These are phyloP conservation scores for Phaeotremella fagi DNA, from an alignment of 768 basidiomycete species.

Conservation along the genomic window DNA sequence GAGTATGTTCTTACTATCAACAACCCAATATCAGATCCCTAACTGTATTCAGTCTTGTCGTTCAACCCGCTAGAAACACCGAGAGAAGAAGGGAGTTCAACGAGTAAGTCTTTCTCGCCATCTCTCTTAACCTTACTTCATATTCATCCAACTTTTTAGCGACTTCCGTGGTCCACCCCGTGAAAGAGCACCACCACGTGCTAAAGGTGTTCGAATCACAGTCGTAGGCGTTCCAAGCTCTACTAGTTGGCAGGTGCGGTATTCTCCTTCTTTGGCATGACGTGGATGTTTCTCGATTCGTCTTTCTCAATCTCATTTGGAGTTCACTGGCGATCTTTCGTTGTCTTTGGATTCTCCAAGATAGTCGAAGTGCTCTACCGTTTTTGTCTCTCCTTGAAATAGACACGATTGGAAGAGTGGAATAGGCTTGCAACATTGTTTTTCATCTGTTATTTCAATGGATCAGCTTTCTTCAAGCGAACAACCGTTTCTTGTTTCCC, in stretches of 20 bases:
- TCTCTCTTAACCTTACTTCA: conserved; percentile 9
- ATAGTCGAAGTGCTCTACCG: no score
- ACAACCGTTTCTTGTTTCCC: no score
- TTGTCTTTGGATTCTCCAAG: no score
- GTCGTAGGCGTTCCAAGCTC: conserved; percentile 87
- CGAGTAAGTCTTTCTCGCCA: conserved; percentile 52
- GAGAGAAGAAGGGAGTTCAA: conserved; percentile 74
- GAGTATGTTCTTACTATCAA: conserved; percentile 53
- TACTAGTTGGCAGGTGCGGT: conserved; percentile 97
- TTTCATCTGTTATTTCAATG: no score
- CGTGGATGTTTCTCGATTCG: no score
- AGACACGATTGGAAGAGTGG: no score
- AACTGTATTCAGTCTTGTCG: conserved; percentile 65
- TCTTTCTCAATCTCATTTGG: no score
- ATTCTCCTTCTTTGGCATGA: conserved; percentile 44
- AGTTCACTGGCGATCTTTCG: no score
- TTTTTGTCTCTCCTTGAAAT: no score
- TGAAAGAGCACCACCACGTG: conserved; percentile 21
- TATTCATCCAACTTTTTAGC: conserved; percentile 1
- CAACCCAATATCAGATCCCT: not conserved
- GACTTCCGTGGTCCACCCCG: conserved; percentile 17
- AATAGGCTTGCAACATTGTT: no score
- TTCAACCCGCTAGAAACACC: conserved; percentile 87
- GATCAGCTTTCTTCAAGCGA: no score
- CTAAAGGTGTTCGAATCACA: conserved; percentile 57